Evolutionary conservation across 2,329 filamentous ascomycete genomes (phyloP).

Genomic region (Sclerotinia nivalis): DNA sequence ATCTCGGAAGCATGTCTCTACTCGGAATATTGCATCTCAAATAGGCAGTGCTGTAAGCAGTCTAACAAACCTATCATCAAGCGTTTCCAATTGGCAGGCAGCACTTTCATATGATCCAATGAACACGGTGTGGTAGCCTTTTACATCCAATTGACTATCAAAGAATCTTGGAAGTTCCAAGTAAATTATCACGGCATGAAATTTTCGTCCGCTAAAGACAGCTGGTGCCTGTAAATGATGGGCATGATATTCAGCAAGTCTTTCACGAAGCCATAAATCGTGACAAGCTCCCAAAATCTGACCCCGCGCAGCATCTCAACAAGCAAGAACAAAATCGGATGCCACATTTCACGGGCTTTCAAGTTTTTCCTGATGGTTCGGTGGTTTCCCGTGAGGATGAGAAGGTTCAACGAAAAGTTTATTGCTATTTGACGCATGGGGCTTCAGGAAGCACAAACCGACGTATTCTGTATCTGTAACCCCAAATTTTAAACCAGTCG

Average conservation of each 20-base stretch:
- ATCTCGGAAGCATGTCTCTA: background rate
- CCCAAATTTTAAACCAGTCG: background rate
- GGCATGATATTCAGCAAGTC: background rate
- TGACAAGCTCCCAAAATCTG: background rate
- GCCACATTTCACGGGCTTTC: no score
- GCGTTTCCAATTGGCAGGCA: background rate
- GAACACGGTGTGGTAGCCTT: no score
- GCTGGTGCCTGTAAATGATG: background rate
- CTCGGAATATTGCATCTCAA: background rate
- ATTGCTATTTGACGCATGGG: background rate
- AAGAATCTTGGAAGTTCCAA: background rate
- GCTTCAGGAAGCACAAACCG: background rate
- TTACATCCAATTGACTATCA: background rate
- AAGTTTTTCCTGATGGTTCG: background rate
- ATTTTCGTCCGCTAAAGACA: background rate
- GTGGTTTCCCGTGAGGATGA: background rate
- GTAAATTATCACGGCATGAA: background rate
- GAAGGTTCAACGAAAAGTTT: background rate
- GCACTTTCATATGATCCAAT: background rate
- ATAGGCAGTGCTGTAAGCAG: background rate
- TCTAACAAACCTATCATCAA: background rate
- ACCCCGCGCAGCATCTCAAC: no score
- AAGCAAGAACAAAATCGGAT: no score
- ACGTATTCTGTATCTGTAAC: no score
- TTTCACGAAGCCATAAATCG: background rate